Percentiles rank a stretch among this genome's conserved stretches.
Conservation (phyloP, 2,329 filamentous ascomycete species). For the Ophiosphaerella herpotricha region DNA sequence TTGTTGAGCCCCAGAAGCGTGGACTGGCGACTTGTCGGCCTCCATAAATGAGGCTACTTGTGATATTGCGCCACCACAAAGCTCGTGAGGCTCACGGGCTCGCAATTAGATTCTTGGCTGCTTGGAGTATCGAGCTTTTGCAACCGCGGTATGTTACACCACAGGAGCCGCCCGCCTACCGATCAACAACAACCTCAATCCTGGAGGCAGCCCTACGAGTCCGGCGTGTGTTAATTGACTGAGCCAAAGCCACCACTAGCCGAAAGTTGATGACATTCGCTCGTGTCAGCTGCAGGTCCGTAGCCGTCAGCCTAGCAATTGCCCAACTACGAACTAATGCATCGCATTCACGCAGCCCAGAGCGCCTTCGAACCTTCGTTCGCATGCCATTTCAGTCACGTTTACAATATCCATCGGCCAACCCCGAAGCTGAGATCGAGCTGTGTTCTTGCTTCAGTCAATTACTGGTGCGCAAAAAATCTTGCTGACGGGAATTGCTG, state of each 20-base stretch:
- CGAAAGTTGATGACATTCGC: slow-evolving; percentile 13
- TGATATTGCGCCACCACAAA: background rate
- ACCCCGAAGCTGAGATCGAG: background rate
- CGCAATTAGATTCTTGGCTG: too few species aligned
- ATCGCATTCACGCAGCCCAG: slow-evolving; percentile 1
- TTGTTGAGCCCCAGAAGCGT: too few species aligned
- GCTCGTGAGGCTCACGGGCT: background rate
- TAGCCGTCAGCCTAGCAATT: slow-evolving; percentile 16
- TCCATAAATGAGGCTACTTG: too few species aligned
- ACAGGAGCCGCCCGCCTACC: background rate
- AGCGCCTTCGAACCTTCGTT: slow-evolving; percentile 6
- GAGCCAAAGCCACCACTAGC: slow-evolving; percentile 11
- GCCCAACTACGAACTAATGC: slow-evolving; percentile 2
- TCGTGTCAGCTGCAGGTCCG: slow-evolving; percentile 35
- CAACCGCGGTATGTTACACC: background rate
- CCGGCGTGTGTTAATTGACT: slow-evolving; percentile 1
- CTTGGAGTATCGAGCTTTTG: slow-evolving; percentile 3
- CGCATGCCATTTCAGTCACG: slow-evolving; percentile 27
- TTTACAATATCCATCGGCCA: slow-evolving; percentile 10
- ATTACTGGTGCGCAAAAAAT: background rate
- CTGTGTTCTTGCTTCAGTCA: background rate
- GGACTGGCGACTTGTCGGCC: too few species aligned
- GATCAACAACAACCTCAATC: background rate
- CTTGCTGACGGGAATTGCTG: background rate
- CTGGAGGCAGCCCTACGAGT: slow-evolving; percentile 1